Evolutionary conservation across 2,329 filamentous ascomycete species (phyloP).

Genomic region (Lecanoromycetidae sp.): DNA sequence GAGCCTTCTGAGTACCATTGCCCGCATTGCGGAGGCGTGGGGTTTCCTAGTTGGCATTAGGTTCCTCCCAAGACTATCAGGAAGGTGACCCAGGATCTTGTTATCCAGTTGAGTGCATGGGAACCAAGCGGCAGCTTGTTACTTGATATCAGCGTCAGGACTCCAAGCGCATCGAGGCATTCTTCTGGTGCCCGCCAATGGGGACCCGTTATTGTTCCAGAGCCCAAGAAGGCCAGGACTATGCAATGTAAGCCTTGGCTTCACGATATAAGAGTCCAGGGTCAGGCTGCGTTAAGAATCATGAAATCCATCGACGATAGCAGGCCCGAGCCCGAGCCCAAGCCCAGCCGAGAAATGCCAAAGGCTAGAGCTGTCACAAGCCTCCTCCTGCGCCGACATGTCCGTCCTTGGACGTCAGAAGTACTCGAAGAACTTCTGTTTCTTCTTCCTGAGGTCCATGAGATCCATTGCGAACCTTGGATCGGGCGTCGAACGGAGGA

Average conservation of each 20-base stretch:
- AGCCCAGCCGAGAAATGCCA: slow-evolving; percentile 8
- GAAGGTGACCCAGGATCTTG: slow-evolving; percentile 11
- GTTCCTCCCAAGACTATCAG: slow-evolving; percentile 9
- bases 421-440: slow-evolving; percentile 24
- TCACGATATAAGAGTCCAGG: slow-evolving; percentile 9
- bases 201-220: slow-evolving; percentile 4
- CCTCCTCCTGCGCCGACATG: slow-evolving; percentile 26
- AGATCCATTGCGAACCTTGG: slow-evolving; percentile 27
- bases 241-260: slow-evolving; percentile 11
- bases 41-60: slow-evolving; percentile 7
- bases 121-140: slow-evolving; percentile 12
- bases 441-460: slow-evolving; percentile 24
- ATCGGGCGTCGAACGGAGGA: slow-evolving; percentile 21
- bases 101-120: slow-evolving; percentile 11
- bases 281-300: slow-evolving; percentile 2
- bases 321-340: background rate
- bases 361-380: slow-evolving; percentile 21
- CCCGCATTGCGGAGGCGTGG: slow-evolving; percentile 8
- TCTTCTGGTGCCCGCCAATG: slow-evolving; percentile 8
- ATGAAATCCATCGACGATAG: background rate
- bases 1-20: slow-evolving; percentile 12
- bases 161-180: slow-evolving; percentile 8
- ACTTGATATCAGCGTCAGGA: slow-evolving; percentile 12
- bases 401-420: slow-evolving; percentile 23
- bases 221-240: slow-evolving; percentile 9